Percentiles rank a stretch among this genome's conserved stretches.
Conservation (phyloP, 2,329 filamentous ascomycete genomes). For the Beauveria australis region DNA sequence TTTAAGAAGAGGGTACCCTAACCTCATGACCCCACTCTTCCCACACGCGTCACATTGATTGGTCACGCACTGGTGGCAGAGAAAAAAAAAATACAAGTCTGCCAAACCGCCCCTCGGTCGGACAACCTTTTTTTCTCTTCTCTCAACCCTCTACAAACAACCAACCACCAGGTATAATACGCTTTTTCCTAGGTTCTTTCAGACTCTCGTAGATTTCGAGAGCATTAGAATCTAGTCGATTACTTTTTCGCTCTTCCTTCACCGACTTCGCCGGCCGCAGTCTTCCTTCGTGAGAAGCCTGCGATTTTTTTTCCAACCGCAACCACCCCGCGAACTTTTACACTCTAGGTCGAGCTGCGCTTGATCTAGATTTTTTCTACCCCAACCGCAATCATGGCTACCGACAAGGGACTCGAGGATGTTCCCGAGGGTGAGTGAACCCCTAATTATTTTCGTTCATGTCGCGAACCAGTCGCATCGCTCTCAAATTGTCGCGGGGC, state of each 20-base stretch:
- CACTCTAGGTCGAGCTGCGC: constrained; percentile 65
- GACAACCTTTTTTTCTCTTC: constrained; percentile 29
- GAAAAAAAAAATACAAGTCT: constrained; percentile 28
- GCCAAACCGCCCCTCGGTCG: constrained; percentile 28
- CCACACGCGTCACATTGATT: constrained; percentile 10
- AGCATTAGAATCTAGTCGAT: constrained; percentile 38
- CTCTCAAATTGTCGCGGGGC: constrained; percentile 5
- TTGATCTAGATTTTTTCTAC: constrained; percentile 56
- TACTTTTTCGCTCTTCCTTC: constrained; percentile 20
- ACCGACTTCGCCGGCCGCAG: constrained; percentile 21
- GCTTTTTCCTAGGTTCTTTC: constrained; percentile 30
- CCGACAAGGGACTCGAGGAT: constrained; percentile 96
- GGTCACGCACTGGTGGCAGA: constrained; percentile 17
- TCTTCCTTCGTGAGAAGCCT: constrained; percentile 26
- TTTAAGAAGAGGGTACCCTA: constrained; percentile 21
- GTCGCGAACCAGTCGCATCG: neutral
- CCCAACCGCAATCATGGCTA: constrained; percentile 89
- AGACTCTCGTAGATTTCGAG: constrained; percentile 37
- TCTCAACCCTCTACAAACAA: constrained; percentile 21
- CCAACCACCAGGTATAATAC: constrained; percentile 23
- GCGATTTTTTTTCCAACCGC: constrained; percentile 28
- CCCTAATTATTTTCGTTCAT: neutral
- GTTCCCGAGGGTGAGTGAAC: constrained; percentile 77
- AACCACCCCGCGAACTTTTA: constrained; percentile 32
- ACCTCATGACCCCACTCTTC: constrained; percentile 9